phyloP scores from a whole-genome alignment of 1,284 basidiomycete species.

The Ganoderma resinaceum region DNA sequence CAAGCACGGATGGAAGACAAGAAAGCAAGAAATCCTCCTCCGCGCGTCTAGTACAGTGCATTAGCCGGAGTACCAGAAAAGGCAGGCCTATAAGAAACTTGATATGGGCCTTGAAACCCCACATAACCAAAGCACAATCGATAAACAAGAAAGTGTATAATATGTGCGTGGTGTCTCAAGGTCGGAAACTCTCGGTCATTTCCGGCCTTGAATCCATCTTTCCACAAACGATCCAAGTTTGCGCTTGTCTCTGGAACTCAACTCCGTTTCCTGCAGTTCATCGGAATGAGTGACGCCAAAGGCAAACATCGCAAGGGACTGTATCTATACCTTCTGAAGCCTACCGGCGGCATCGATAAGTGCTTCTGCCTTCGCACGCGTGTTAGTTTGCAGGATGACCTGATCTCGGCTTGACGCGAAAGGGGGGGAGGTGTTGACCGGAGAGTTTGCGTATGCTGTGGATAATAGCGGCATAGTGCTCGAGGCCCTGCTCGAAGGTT shows the following conservation, averaged over 20 bases:
- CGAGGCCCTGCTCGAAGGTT: slow-evolving; percentile 14
- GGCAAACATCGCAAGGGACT: too few species aligned
- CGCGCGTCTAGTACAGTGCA: background rate
- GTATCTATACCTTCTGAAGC: slow-evolving; percentile 30
- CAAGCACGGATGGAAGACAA: background rate
- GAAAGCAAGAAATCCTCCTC: background rate
- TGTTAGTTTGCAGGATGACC: slow-evolving; percentile 13
- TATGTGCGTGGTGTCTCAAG: background rate
- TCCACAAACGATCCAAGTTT: slow-evolving; percentile 35
- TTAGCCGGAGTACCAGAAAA: background rate
- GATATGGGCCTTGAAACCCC: background rate
- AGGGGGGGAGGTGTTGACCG: slow-evolving; percentile 37
- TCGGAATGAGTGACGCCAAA: background rate
- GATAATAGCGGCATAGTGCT: slow-evolving; percentile 26
- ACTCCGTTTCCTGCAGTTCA: slow-evolving; percentile 17
- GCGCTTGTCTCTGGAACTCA: slow-evolving; percentile 31
- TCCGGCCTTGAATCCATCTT: slow-evolving; percentile 29
- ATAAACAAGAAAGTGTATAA: background rate
- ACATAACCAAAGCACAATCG: background rate
- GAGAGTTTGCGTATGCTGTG: slow-evolving; percentile 33
- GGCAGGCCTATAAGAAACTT: background rate
- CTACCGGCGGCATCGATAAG: slow-evolving; percentile 26
- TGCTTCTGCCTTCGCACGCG: slow-evolving; percentile 20
- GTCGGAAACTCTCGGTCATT: background rate
- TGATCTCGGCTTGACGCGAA: slow-evolving; percentile 27